Conservation (phyloP, 176 grass and related monocot genomes). For the Carex pumila region DNA sequence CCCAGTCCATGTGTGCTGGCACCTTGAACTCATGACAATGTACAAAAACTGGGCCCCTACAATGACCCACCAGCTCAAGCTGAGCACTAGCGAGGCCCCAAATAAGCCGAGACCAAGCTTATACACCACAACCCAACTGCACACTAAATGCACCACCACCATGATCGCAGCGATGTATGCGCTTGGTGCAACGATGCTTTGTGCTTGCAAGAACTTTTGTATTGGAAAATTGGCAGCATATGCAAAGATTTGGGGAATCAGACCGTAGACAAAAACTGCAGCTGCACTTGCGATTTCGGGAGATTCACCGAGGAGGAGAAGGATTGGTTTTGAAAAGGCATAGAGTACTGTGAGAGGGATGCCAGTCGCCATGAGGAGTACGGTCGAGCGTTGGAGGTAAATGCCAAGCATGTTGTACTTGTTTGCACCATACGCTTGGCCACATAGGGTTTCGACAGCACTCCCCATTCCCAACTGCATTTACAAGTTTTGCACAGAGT, state of each 20-base stretch:
- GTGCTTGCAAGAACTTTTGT: conserved; percentile 64
- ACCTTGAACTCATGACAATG: conserved; percentile 29
- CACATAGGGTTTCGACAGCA: conserved; percentile 82
- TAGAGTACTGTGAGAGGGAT: conserved; percentile 44
- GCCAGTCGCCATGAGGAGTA: conserved; percentile 42
- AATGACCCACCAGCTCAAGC: conserved; percentile 36
- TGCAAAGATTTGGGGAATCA: conserved; percentile 61
- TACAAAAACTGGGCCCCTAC: conserved; percentile 35
- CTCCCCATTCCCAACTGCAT: conserved; percentile 80
- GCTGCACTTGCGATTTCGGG: conserved; percentile 45
- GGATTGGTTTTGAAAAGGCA: conserved; percentile 42
- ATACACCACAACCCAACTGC: conserved; percentile 47
- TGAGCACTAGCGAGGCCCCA: conserved; percentile 45
- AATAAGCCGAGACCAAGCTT: conserved; percentile 33
- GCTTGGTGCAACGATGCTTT: conserved; percentile 60
- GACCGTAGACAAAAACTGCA: conserved; percentile 43
- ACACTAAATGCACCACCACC: conserved; percentile 33
- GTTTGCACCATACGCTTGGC: conserved; percentile 67
- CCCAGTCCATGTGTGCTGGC: conserved; percentile 38
- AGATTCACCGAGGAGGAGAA: conserved; percentile 38
- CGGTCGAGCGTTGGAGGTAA: conserved; percentile 71
- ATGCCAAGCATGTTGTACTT: conserved; percentile 80
- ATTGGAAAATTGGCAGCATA: conserved; percentile 64
- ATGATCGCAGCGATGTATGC: conserved; percentile 50
- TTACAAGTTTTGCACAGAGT: not conserved